A percentile compares a stretch with the other conserved stretches of the same genome.
Evolutionary conservation across 257 asterid genomes (phyloP).

Genomic region (Salvia rosmarinus): DNA sequence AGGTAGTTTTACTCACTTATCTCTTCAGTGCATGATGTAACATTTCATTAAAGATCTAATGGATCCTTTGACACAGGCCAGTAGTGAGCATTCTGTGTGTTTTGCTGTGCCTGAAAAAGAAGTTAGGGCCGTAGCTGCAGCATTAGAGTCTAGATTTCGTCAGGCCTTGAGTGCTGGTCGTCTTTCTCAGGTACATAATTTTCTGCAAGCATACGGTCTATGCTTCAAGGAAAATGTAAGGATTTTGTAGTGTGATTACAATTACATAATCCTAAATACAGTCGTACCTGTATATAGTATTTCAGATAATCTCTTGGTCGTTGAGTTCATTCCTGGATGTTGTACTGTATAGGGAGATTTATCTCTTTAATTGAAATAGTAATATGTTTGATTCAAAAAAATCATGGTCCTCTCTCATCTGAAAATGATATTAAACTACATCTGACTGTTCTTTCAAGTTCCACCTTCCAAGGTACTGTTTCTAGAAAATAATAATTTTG

Average conservation of each 20-base stretch:
- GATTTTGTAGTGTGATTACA: background rate
- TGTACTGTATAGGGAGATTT: background rate
- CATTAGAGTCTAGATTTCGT: slow-evolving; percentile 80
- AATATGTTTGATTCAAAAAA: background rate
- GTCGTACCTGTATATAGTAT: background rate
- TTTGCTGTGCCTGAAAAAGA: slow-evolving; percentile 98
- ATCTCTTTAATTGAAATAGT: background rate
- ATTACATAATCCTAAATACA: background rate
- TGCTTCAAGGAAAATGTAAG: slow-evolving; percentile 1
- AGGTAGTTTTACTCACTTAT: slow-evolving; percentile 53
- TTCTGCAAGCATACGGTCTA: background rate
- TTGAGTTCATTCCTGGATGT: background rate
- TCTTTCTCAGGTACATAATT: slow-evolving; percentile 80
- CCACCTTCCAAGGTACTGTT: no score
- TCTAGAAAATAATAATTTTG: no score
- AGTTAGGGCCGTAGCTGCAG: slow-evolving; percentile 85
- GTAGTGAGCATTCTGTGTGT: slow-evolving; percentile 99
- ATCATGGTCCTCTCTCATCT: background rate
- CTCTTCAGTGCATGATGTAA: slow-evolving; percentile 1
- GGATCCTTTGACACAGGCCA: slow-evolving; percentile 63
- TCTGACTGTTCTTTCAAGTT: background rate
- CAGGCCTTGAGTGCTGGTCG: slow-evolving; percentile 97
- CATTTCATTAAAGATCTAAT: slow-evolving; percentile 27
- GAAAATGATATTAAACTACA: slow-evolving; percentile 5
- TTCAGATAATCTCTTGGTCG: background rate